Conservation (phyloP, 805 yeast species). For the Dipodascus albidus region DNA sequence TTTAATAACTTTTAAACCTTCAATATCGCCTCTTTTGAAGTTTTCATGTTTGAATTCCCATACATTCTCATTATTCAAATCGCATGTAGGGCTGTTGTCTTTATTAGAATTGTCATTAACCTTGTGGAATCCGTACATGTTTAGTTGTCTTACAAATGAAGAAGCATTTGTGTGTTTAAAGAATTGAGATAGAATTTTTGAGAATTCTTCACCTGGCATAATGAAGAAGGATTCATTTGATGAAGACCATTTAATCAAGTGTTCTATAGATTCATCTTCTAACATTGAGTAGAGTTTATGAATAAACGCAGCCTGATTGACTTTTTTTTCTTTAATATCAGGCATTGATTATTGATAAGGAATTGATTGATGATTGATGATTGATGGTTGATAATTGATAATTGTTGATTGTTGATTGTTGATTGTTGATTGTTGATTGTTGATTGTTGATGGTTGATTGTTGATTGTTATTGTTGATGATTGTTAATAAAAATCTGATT, state of each 20-base stretch:
- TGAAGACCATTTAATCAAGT: constrained; percentile 79
- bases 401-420: too few relatives aligned
- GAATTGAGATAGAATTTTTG: constrained; percentile 56
- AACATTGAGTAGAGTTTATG: constrained; percentile 85
- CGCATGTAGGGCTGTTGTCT: neutral
- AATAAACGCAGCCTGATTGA: constrained; percentile 55
- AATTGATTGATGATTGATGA: neutral
- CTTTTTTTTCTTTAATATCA: constrained; percentile 12
- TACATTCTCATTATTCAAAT: neutral
- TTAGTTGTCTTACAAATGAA: constrained; percentile 84
- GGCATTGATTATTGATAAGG: too few relatives aligned
- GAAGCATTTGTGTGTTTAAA: constrained; percentile 93
- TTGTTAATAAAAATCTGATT: too few relatives aligned
- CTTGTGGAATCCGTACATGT: constrained; percentile 95
- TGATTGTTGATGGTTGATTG: too few relatives aligned
- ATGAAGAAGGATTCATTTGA: constrained; percentile 63
- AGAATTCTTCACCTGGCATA: constrained; percentile 79
- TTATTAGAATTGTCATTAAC: constrained; percentile 27
- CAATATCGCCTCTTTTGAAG: constrained; percentile 73
- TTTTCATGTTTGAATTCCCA: constrained; percentile 92
- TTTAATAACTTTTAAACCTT: constrained; percentile 60
- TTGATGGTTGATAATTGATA: neutral
- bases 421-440: too few relatives aligned
- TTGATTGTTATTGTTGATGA: too few relatives aligned
- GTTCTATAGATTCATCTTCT: constrained; percentile 60